Base-by-base conservation (phyloP, 495 filamentous ascomycete species). In the Amniculicola lignicola region DNA sequence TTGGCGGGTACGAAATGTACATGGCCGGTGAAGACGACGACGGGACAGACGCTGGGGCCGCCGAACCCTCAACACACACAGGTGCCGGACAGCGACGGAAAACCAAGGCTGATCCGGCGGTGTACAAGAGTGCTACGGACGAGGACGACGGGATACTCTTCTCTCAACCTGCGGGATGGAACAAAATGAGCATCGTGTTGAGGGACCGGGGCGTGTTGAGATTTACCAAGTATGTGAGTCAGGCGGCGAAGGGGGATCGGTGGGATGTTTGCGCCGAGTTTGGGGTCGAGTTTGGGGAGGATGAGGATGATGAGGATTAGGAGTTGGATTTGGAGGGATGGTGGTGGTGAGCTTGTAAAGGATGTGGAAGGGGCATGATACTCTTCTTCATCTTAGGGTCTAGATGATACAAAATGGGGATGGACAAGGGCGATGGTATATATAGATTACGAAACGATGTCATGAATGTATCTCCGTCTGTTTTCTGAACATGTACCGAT, bases 141-240 rank as follows among this genome's bases (percentile, higher is more conserved):
- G 83, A 77, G 2, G 90, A 92, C 35, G 92, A 96, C 64, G 89
- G 88, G 18, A 87, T 96, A 49, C 78, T 97, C 11, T 95, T 97
- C 75, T 88, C 83, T 67, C 89, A 87, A 68, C 84, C 88, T 1
- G 87, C 90, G 0, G 75, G 82, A 9, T 98, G 92, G 91, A 96
- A 96, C 70, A 84, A 82, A 36, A 77, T 97, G 69, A 86, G 82
- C 61, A 79, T 99, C 39, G 94, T 97, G 12, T 73, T 99, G 39
- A 80, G 94, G 40, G 93, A 99, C 67, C 80, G 79, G 45, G 90
- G 88, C 6, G 84, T 87, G 6, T 77, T 98, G 64, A 82, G 86
- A 72, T 97, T 97, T 67, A 90, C 96, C 65, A 99, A 97, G 77
- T 99, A 96, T 69, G 87, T 97, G 31, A 91, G 87, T 74, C 75